Percentiles rank a stretch among this genome's conserved stretches.
Conservation (phyloP, 2,329 filamentous ascomycete species). For the Fusarium sp. region DNA sequence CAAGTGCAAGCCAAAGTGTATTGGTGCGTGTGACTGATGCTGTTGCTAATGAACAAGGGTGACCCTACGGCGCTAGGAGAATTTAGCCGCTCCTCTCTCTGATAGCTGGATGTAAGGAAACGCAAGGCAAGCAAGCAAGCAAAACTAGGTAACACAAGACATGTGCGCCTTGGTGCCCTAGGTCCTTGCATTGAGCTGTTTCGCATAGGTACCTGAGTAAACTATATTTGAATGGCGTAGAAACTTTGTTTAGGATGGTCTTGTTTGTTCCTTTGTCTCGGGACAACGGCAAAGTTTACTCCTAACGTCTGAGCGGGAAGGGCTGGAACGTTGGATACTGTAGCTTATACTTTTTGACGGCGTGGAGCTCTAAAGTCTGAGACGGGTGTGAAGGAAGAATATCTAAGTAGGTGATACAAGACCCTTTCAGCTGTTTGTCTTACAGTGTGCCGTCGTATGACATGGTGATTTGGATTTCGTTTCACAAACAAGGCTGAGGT, state of each 20-base stretch:
- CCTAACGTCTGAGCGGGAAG: not conserved
- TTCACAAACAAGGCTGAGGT: slow-evolving; percentile 7
- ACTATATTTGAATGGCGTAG: slow-evolving; percentile 2
- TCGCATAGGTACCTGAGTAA: slow-evolving; percentile 1
- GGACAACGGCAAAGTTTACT: not conserved
- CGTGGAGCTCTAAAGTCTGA: slow-evolving; percentile 11
- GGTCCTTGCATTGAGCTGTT: not conserved
- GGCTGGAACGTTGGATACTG: slow-evolving; percentile 9
- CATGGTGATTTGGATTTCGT: slow-evolving; percentile 3
- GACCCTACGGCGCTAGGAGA: slow-evolving; percentile 47
- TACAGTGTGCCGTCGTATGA: slow-evolving; percentile 2
- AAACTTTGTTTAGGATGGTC: slow-evolving; percentile 8
- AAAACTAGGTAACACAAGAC: not conserved
- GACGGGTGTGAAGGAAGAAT: slow-evolving; percentile 18
- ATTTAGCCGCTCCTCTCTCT: slow-evolving; percentile 44
- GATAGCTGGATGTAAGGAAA: slow-evolving; percentile 16
- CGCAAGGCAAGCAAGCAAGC: not conserved
- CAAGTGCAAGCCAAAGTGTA: slow-evolving; percentile 6
- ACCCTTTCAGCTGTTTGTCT: not conserved
- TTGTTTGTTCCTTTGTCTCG: slow-evolving; percentile 5
- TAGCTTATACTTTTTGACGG: not conserved
- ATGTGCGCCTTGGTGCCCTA: not conserved
- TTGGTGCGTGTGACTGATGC: slow-evolving; percentile 47
- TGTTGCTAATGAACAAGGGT: slow-evolving; percentile 44
- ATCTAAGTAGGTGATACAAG: slow-evolving; percentile 26